phyloP scores from a whole-genome alignment of 1,139 yeast species.

The Meyerozyma smithsonii region DNA sequence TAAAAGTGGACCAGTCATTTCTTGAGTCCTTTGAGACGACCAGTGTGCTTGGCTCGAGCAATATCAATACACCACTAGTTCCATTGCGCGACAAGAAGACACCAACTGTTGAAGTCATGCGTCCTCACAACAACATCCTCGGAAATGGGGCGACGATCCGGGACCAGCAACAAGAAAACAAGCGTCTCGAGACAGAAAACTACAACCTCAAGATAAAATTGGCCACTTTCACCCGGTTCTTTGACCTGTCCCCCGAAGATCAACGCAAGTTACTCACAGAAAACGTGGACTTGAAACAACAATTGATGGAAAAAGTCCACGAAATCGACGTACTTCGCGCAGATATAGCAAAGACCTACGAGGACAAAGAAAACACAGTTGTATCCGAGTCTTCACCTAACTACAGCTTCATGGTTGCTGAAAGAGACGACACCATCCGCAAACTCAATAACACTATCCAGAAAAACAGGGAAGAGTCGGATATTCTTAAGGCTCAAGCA shows the following conservation, averaged over 20 bases:
- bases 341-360: not conserved
- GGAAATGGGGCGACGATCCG: conserved; percentile 34
- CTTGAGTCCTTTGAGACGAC: conserved; percentile 1
- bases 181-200: conserved; percentile 54
- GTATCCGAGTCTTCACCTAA: not conserved
- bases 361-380: not conserved
- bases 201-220: conserved; percentile 58
- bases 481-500: not conserved
- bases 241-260: conserved; percentile 43
- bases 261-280: conserved; percentile 32
- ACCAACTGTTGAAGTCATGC: not conserved
- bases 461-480: conserved; percentile 4
- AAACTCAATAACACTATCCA: conserved; percentile 8
- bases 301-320: conserved; percentile 20
- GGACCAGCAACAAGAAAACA: conserved; percentile 50
- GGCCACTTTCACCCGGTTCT: conserved; percentile 46
- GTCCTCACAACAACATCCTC: conserved; percentile 15
- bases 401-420: conserved; percentile 5
- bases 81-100: not conserved
- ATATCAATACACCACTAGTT: not conserved
- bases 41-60: not conserved
- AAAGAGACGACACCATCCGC: conserved; percentile 7
- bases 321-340: conserved; percentile 10
- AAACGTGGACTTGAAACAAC: conserved; percentile 39
- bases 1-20: not conserved